These are phyloP conservation scores for Hyphochytrium catenoides DNA, from an alignment of 352 stramenopile genomes.

Conservation along the genomic window DNA sequence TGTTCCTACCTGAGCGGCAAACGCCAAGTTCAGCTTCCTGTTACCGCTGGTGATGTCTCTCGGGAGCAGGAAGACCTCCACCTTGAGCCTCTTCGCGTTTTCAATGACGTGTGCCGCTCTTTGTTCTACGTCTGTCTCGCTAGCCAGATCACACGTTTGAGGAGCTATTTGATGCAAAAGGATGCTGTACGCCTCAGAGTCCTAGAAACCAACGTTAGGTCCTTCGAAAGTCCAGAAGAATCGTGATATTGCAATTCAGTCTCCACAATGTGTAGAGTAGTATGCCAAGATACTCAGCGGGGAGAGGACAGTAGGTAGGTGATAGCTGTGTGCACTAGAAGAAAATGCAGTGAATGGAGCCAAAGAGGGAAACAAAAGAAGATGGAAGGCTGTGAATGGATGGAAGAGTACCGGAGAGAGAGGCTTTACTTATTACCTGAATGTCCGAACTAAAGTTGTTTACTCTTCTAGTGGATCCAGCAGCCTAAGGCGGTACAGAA, in stretches of 20 bases:
- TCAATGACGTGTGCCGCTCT: slow-evolving; percentile 47
- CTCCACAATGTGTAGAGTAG: no score
- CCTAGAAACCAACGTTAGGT: slow-evolving; percentile 41
- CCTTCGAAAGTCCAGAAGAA: no score
- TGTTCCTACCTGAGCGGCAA: slow-evolving; percentile 62
- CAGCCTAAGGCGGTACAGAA: no score
- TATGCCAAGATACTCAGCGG: no score
- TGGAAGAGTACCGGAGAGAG: no score
- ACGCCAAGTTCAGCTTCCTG: slow-evolving; percentile 72
- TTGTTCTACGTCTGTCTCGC: slow-evolving; percentile 27
- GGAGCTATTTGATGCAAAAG: slow-evolving; percentile 63
- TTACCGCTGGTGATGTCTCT: slow-evolving; percentile 70
- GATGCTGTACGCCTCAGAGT: slow-evolving; percentile 58
- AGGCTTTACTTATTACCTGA: no score
- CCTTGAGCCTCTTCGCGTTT: slow-evolving; percentile 45
- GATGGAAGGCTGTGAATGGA: no score
- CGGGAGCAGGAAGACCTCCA: slow-evolving; percentile 75
- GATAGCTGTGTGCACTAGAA: no score
- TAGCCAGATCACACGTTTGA: slow-evolving; percentile 30
- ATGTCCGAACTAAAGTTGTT: slow-evolving; percentile 14
- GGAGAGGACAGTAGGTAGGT: no score
- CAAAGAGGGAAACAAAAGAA: no score
- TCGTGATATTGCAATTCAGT: no score
- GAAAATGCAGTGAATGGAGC: no score
- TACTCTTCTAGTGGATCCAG: slow-evolving; percentile 6